Evolutionary conservation across 2,329 filamentous ascomycete genomes (phyloP), one percentile per base, ranked within the genome.

Genomic region (Lasiodiplodia citricola): DNA sequence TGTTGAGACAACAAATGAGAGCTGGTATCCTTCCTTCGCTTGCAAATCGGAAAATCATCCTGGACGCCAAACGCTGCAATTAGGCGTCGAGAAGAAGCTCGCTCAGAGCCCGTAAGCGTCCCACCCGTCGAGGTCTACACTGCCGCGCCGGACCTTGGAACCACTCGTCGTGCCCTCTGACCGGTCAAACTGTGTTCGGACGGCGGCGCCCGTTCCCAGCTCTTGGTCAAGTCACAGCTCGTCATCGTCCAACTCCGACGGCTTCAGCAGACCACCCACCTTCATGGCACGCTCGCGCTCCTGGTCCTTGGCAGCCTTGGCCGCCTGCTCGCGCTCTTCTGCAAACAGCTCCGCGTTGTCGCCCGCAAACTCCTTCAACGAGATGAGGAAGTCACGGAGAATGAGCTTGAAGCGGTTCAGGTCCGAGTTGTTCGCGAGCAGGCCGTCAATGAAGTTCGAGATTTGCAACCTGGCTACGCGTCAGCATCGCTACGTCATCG

Each of bases 321-420:
- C 91, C 72, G 94, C 93, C 80, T 96, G 92, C 81, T 99, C 96
- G 80, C 97, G 94, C 80, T 99, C 96, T 69, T 97, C 94, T 4
- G 92, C 90, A 81, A 92, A 99, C 11, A 99, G 87, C 77, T 99
- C 96, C 0, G 95, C 89, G 75, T 98, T 97, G 81, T 99, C 96
- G 65, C 93, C 96, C 0, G 93, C 90, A 76, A 98, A 99, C 81
- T 99, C 96, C 83, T 97, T 97, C 74, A 99, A 86, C 25, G 94
- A 96, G 75, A 99, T 97, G 73, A 99, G 84, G 88, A 99, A 99
- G 82, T 99, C 96, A 73, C 96, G 93, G 65, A 99, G 85, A 76
- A 96, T 94, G 67, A 97, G 89, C 80, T 97, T 97, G 90, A 99
- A 99, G 79, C 94, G 94, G 78, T 93, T 92, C 72, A 96, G 90